Conservation (phyloP, 1,139 yeast genomes). For the Eremothecium gossypii region DNA sequence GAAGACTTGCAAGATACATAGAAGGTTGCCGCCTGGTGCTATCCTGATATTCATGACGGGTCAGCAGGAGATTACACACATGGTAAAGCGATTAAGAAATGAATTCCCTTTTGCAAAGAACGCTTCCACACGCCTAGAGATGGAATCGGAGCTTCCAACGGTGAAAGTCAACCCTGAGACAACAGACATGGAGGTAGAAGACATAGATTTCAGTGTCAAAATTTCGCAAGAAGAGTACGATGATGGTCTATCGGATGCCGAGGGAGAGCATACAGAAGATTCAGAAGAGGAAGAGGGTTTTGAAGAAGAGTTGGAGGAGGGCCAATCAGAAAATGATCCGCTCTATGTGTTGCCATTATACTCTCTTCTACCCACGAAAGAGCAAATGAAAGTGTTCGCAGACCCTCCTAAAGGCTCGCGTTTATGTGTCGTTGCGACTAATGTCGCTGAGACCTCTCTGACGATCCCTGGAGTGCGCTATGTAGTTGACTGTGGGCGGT, state of each 20-base stretch:
- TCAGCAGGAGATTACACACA: slow-evolving; percentile 74
- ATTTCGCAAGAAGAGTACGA: slow-evolving; percentile 30
- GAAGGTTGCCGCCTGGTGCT: slow-evolving; percentile 84
- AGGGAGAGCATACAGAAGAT: slow-evolving; percentile 34
- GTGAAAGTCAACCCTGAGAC: slow-evolving; percentile 50
- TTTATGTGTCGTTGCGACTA: slow-evolving; percentile 89
- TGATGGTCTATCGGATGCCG: slow-evolving; percentile 19
- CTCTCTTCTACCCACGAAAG: slow-evolving; percentile 82
- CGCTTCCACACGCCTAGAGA: slow-evolving; percentile 27
- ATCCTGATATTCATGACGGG: slow-evolving; percentile 89
- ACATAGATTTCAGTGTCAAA: slow-evolving; percentile 67
- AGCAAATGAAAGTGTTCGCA: slow-evolving; percentile 89
- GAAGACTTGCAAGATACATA: slow-evolving; percentile 82
- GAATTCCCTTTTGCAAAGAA: slow-evolving; percentile 54
- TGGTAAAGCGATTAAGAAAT: slow-evolving; percentile 58
- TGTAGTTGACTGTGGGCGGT: slow-evolving; percentile 91
- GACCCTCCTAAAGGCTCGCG: slow-evolving; percentile 79
- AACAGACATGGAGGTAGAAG: slow-evolving; percentile 78
- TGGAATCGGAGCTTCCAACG: slow-evolving; percentile 30
- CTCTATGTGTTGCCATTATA: slow-evolving; percentile 85
- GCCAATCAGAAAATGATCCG: slow-evolving; percentile 72
- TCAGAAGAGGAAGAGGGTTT: slow-evolving; percentile 68
- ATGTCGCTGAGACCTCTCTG: slow-evolving; percentile 94
- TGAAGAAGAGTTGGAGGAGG: slow-evolving; percentile 69
- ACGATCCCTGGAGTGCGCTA: slow-evolving; percentile 94